Percentiles rank a stretch among this genome's conserved stretches.
phyloP scores from a whole-genome alignment of 2,329 filamentous ascomycete genomes.

The Penicillium sp. region DNA sequence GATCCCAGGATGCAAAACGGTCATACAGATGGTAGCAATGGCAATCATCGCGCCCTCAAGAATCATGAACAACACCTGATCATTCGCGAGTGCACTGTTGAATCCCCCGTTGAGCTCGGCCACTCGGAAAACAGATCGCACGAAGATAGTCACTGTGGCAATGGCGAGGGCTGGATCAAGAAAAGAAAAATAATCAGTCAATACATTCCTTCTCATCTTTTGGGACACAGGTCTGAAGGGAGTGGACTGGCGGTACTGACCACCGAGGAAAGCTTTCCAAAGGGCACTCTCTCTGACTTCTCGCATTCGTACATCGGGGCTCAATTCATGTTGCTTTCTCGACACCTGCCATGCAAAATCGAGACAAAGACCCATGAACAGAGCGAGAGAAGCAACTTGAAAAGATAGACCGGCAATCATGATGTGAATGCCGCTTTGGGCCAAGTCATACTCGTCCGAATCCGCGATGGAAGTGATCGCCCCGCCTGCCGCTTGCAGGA shows the following conservation, averaged over 20 bases:
- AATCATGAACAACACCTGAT: conserved; percentile 47
- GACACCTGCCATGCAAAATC: conserved; percentile 42
- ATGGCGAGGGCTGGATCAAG: conserved; percentile 25
- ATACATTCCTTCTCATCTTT: background rate
- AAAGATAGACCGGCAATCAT: conserved; percentile 60
- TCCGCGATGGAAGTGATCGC: conserved; percentile 42
- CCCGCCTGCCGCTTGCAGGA: conserved; percentile 58
- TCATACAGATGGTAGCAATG: conserved; percentile 42
- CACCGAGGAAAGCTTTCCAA: conserved; percentile 1
- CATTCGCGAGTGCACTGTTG: conserved; percentile 42
- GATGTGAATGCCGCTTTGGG: conserved; percentile 50
- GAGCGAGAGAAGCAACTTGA: conserved; percentile 53
- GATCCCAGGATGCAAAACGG: conserved; percentile 42
- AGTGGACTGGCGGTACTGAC: background rate
- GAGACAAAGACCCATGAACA: conserved; percentile 48
- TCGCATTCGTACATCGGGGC: background rate
- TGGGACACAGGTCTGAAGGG: background rate
- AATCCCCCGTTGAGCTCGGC: conserved; percentile 47
- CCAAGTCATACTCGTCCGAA: conserved; percentile 21
- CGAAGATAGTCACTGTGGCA: conserved; percentile 43
- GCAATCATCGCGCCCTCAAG: conserved; percentile 52
- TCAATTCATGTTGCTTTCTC: background rate
- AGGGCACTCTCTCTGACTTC: background rate
- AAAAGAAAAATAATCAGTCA: background rate
- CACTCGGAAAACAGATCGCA: conserved; percentile 47